Base-by-base conservation (phyloP, 2,329 filamentous ascomycete genomes). In the Plectosphaerella cucumerina region DNA sequence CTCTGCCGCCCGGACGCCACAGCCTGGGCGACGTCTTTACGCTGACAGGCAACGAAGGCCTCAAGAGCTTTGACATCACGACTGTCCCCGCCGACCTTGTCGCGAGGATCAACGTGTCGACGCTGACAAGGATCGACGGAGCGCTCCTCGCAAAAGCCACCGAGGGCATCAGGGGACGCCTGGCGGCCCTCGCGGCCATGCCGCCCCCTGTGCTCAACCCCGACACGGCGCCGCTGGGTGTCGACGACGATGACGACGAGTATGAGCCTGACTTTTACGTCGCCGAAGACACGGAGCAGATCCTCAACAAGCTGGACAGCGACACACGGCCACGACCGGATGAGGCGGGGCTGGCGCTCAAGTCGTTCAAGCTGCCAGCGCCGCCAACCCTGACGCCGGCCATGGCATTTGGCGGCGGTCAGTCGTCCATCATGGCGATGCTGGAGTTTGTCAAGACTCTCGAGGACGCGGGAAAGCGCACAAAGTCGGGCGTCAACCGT, bases 251-350 rank as follows among this genome's bases (percentile, higher is more conserved):
- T 18, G 90, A 96, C 43, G 72, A 75, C 52, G 90, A 96, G 60
- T 97, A 97, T 62, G 93, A 97, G 61, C 92, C 93, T 0, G 89
- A 95, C 62, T 91, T 90, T 59, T 84, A 86, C 53, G 80, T 87
- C 9, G 82, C 84, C 34, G 90, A 95, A 65, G 85, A 90, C 57
- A 82, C 82, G 1, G 87, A 91, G 61, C 88, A 93, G 62, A 85
- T 90, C 31, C 70, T 87, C 46, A 89, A 93, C 67, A 89, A 89
- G 63, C 76, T 90, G 14, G 89, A 93, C 62, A 82, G 82, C 54
- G 66, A 66, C 23, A 62, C 63, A n/a, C n/a, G 64, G 41, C 65
- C 77, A 5, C 67, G 77, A 22, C 66, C 73, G 3, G 72, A 75
- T 22, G 66, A 82, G 17, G 74, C 82, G 2, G 65, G 71, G 21